phyloP scores from a whole-genome alignment of 2,329 filamentous ascomycete genomes.

The Drechslera avenae region DNA sequence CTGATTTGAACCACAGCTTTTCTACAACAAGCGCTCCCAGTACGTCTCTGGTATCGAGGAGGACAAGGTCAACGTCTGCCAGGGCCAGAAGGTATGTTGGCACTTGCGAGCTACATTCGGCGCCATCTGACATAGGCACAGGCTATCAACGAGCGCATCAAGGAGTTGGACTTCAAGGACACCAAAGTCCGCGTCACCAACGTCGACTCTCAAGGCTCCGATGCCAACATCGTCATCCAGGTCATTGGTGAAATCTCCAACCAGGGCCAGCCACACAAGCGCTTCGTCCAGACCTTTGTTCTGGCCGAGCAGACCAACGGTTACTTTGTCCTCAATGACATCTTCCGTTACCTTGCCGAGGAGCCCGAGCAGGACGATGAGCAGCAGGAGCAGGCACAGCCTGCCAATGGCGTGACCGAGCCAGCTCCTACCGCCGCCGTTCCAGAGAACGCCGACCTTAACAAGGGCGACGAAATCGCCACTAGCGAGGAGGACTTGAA shows the following conservation, averaged over 20 bases:
- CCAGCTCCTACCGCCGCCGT: conserved; percentile 45
- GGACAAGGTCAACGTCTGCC: conserved; percentile 81
- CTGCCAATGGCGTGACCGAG: conserved; percentile 49
- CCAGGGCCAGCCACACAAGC: conserved; percentile 87
- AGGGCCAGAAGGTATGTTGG: conserved; percentile 79
- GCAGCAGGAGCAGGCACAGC: conserved; percentile 42
- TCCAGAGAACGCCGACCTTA: conserved; percentile 37
- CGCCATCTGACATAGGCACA: conserved; percentile 46
- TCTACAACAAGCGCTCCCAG: conserved; percentile 95
- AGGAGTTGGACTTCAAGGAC: conserved; percentile 90
- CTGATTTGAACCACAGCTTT: conserved; percentile 62
- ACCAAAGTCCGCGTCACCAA: conserved; percentile 98
- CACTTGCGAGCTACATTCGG: background rate
- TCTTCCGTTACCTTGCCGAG: conserved; percentile 90
- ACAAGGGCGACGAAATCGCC: conserved; percentile 44
- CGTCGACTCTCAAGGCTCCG: conserved; percentile 93
- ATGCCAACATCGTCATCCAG: conserved; percentile 93
- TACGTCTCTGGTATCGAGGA: conserved; percentile 92
- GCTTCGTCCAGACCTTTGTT: conserved; percentile 97
- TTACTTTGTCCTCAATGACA: conserved; percentile 98
- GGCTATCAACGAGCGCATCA: conserved; percentile 94
- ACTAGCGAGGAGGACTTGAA: conserved; percentile 53
- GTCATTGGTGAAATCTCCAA: conserved; percentile 98
- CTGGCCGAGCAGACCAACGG: conserved; percentile 94
- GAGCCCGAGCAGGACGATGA: conserved; percentile 72